Percentiles rank a stretch among this genome's conserved stretches.
These are phyloP conservation scores for Bruguiera hainesii DNA, from an alignment of 441 rosid genomes.

Conservation along the genomic window DNA sequence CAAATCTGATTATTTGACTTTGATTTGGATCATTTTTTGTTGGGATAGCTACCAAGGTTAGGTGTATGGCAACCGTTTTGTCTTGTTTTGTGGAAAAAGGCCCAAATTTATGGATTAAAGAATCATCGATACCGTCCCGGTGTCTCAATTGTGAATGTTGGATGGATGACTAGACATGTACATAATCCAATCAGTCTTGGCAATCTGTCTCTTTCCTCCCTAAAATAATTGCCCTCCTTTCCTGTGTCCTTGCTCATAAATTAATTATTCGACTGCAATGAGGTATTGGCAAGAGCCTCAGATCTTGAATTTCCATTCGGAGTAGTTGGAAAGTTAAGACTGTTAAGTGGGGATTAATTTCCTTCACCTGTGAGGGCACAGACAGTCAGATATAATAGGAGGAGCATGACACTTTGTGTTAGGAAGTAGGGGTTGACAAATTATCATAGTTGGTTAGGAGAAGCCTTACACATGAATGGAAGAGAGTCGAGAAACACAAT, in stretches of 20 bases:
- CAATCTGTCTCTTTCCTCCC: neutral
- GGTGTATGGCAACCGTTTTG: constrained; percentile 30
- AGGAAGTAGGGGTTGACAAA: too few relatives aligned
- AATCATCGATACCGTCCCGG: neutral
- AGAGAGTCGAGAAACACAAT: too few relatives aligned
- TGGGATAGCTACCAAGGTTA: constrained; percentile 22
- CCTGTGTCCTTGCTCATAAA: neutral
- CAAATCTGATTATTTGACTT: constrained; percentile 18
- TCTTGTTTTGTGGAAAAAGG: constrained; percentile 28
- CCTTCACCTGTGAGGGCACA: too few relatives aligned
- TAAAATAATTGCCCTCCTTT: neutral
- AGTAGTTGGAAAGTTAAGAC: constrained; percentile 8
- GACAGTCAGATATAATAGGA: too few relatives aligned
- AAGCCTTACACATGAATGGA: too few relatives aligned
- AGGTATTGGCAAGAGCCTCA: neutral
- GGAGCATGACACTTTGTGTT: too few relatives aligned
- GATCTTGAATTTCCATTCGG: neutral
- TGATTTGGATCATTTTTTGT: constrained; percentile 5
- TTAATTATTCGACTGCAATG: neutral
- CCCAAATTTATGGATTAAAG: constrained; percentile 8
- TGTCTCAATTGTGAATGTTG: neutral
- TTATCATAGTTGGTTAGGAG: too few relatives aligned
- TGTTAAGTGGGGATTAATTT: neutral
- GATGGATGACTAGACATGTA: neutral
- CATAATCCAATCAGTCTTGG: neutral